A percentile compares a stretch with the other conserved stretches of the same genome.
Conservation (phyloP, 345 rosid species). For the Aegle marmelos region DNA sequence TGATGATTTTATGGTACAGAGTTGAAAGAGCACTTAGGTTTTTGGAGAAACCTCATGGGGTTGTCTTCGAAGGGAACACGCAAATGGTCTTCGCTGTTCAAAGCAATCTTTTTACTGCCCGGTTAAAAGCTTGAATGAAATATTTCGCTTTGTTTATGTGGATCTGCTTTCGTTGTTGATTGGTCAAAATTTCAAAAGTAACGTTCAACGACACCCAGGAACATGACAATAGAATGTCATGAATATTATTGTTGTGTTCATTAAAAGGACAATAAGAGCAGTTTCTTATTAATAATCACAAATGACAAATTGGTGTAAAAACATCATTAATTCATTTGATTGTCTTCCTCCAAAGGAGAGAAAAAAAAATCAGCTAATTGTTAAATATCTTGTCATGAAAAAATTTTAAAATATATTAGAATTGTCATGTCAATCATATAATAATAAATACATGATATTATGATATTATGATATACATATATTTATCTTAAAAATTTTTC, state of each 20-base stretch:
- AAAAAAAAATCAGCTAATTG: too few species aligned
- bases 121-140: neutral
- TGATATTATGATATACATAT: too few species aligned
- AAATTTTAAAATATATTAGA: too few species aligned
- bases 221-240: neutral
- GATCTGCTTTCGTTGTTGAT: neutral
- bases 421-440: accelerated
- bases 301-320: too few species aligned
- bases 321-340: too few species aligned
- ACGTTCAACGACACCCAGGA: neutral
- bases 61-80: conserved; percentile 7
- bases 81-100: neutral
- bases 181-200: neutral
- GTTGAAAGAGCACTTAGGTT: neutral
- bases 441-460: too few species aligned
- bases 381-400: too few species aligned
- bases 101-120: neutral
- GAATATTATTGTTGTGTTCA: neutral
- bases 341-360: too few species aligned
- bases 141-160: neutral
- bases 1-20: neutral
- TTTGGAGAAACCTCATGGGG: neutral
- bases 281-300: too few species aligned
- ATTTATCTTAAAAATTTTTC: too few species aligned
- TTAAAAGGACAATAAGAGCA: too few species aligned